Percentiles rank a stretch among this genome's conserved stretches.
Conservation (phyloP, 805 yeast species). For the Schizosaccharomyces octosporus region DNA sequence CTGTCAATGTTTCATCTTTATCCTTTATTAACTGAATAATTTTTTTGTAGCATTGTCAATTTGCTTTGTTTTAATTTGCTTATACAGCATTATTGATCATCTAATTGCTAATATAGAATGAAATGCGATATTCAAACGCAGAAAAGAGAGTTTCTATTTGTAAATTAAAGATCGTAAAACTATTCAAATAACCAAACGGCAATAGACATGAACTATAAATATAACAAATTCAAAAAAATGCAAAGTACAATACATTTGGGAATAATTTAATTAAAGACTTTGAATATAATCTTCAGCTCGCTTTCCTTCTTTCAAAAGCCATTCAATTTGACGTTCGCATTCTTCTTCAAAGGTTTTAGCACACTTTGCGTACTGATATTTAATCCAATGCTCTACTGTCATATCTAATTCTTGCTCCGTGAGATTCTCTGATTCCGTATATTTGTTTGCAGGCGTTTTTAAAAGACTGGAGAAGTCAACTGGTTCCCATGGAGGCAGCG, state of each 20-base stretch:
- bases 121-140: neutral
- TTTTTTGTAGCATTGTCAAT: neutral
- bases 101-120: neutral
- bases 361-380: neutral
- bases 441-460: neutral
- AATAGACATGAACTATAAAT: neutral
- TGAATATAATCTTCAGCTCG: neutral
- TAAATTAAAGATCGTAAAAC: neutral
- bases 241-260: neutral
- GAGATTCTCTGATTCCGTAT: neutral
- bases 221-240: neutral
- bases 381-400: slow-evolving; percentile 1
- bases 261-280: neutral
- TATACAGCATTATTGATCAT: neutral
- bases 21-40: neutral
- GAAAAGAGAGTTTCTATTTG: neutral
- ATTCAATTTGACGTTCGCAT: neutral
- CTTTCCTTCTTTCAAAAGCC: neutral
- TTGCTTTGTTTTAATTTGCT: neutral
- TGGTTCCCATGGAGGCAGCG: neutral
- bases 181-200: too few species aligned
- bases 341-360: neutral
- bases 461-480: neutral
- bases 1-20: neutral
- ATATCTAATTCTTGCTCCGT: neutral